These are phyloP conservation scores for Helotiales sp. DNA, from an alignment of 2,329 filamentous ascomycete genomes.

Conservation along the genomic window DNA sequence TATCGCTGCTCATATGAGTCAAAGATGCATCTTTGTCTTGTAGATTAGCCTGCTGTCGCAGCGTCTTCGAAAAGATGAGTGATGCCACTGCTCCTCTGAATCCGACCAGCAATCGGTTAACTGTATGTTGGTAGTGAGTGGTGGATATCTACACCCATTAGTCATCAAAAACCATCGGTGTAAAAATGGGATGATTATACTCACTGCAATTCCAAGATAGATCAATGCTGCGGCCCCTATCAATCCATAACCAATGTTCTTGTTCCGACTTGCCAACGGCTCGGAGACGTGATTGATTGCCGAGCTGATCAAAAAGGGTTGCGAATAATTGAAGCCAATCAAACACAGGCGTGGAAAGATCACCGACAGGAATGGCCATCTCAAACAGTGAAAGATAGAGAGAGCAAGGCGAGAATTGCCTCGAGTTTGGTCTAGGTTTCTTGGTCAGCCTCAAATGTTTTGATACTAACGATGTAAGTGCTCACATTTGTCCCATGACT, in stretches of 20 bases:
- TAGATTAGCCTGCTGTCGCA: slow-evolving; percentile 42
- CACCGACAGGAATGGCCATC: slow-evolving; percentile 24
- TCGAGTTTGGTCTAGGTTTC: slow-evolving; percentile 17
- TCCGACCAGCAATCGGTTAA: slow-evolving; percentile 50
- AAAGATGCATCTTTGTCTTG: slow-evolving; percentile 46
- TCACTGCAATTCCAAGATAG: slow-evolving; percentile 33
- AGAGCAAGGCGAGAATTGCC: slow-evolving; percentile 26
- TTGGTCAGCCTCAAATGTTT: background rate
- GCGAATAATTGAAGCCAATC: slow-evolving; percentile 34
- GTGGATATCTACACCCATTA: slow-evolving; percentile 28
- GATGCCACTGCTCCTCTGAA: slow-evolving; percentile 51
- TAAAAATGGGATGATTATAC: background rate
- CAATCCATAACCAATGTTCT: slow-evolving; percentile 34
- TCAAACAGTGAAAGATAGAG: slow-evolving; percentile 23
- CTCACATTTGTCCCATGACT: slow-evolving; percentile 28
- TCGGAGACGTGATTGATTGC: slow-evolving; percentile 23
- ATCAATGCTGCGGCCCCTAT: slow-evolving; percentile 32
- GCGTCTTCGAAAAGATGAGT: slow-evolving; percentile 56
- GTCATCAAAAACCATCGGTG: background rate
- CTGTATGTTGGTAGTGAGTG: slow-evolving; percentile 44
- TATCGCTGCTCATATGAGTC: slow-evolving; percentile 52
- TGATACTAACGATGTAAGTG: background rate
- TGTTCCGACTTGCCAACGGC: slow-evolving; percentile 5
- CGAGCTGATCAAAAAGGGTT: slow-evolving; percentile 34
- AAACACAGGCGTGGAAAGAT: slow-evolving; percentile 35